A percentile compares a stretch with the other conserved stretches of the same genome.
Conservation (phyloP, 2,329 filamentous ascomycete genomes). For the Teratosphaeria viscida region DNA sequence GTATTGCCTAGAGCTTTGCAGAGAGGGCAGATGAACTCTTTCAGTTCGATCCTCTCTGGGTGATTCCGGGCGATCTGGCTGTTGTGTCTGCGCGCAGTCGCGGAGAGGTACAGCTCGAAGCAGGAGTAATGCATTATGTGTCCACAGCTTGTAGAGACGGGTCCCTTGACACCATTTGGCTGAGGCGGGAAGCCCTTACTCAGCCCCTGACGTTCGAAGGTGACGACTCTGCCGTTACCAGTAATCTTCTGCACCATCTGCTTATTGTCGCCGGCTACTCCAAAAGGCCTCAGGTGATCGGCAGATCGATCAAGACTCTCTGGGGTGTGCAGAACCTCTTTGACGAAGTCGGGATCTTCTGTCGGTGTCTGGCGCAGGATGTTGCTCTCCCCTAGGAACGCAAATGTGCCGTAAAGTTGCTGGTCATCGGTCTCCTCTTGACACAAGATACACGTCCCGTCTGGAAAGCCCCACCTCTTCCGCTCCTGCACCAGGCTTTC, state of each 20-base stretch:
- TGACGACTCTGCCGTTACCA: conserved; percentile 58
- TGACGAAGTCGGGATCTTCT: conserved; percentile 69
- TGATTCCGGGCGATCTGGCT: conserved; percentile 93
- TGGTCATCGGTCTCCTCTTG: conserved; percentile 92
- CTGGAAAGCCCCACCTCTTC: conserved; percentile 80
- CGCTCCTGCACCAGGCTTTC: conserved; percentile 47
- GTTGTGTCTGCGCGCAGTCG: conserved; percentile 70
- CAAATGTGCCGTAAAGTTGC: conserved; percentile 85
- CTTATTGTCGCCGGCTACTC: conserved; percentile 78
- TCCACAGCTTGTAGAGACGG: conserved; percentile 82
- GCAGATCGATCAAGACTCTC: conserved; percentile 74
- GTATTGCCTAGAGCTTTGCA: conserved; percentile 95
- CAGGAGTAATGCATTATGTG: conserved; percentile 98
- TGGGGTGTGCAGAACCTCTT: conserved; percentile 71
- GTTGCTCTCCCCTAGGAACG: conserved; percentile 73
- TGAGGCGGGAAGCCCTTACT: conserved; percentile 77
- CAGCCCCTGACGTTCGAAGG: conserved; percentile 67
- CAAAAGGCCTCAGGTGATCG: conserved; percentile 76
- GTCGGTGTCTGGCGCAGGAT: conserved; percentile 81
- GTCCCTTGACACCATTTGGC: conserved; percentile 50
- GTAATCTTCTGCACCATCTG: conserved; percentile 66
- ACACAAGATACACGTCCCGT: conserved; percentile 87
- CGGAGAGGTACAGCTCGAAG: conserved; percentile 83
- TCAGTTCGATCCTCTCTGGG: conserved; percentile 64
- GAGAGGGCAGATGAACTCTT: conserved; percentile 92